These are phyloP conservation scores for Ramularia collo-cygni DNA, from an alignment of 2,329 filamentous ascomycete genomes.

Conservation along the genomic window DNA sequence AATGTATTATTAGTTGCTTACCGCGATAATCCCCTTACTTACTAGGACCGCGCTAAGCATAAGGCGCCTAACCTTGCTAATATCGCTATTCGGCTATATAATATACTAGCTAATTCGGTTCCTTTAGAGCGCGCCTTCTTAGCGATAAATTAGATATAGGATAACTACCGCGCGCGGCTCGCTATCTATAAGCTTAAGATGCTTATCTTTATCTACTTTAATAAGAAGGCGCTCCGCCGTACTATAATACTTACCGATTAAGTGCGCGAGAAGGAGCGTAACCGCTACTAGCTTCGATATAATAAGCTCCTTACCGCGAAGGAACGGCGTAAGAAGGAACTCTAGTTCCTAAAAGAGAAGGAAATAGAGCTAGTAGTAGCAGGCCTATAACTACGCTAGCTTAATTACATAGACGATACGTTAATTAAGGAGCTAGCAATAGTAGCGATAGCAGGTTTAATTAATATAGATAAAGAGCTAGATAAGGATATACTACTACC, in stretches of 20 bases:
- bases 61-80: neutral
- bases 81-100: neutral
- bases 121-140: neutral
- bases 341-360: neutral
- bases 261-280: neutral
- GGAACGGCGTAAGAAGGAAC: neutral
- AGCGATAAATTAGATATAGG: neutral
- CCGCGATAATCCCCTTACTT: neutral
- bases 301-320: neutral
- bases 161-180: neutral
- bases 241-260: neutral
- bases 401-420: neutral
- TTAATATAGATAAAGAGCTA: too few species aligned
- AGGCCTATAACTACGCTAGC: neutral
- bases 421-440: too few species aligned
- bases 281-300: neutral
- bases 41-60: neutral
- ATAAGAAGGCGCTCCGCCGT: neutral
- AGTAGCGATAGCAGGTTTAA: too few species aligned
- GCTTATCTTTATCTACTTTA: neutral
- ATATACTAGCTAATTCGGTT: neutral
- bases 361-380: neutral
- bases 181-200: neutral
- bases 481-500: too few species aligned
- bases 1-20: neutral